These are phyloP conservation scores for Aureobasidium sp. DNA, from an alignment of 2,329 filamentous ascomycete species.

Conservation along the genomic window DNA sequence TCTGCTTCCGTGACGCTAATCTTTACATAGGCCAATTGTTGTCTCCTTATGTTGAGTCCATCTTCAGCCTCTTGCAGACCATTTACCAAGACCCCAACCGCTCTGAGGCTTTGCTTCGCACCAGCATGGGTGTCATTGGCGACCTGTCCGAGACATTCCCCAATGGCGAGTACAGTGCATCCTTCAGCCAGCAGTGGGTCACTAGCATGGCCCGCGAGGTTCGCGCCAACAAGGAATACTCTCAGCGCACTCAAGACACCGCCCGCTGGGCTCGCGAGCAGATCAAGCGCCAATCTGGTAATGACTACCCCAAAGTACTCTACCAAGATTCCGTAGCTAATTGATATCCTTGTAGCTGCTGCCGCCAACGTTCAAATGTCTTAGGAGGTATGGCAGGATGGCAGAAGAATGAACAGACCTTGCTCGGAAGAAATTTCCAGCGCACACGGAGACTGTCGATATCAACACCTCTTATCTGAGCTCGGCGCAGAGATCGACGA, in stretches of 20 bases:
- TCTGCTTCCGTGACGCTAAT: constrained; percentile 36
- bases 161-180: constrained; percentile 73
- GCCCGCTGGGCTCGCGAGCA: constrained; percentile 96
- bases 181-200: constrained; percentile 88
- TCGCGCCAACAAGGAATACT: constrained; percentile 80
- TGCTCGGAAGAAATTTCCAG: not conserved
- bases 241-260: constrained; percentile 78
- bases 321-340: not conserved
- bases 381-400: not conserved
- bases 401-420: not conserved
- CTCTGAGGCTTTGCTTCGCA: constrained; percentile 83
- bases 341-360: not conserved
- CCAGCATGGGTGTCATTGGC: constrained; percentile 96
- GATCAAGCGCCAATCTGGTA: constrained; percentile 72
- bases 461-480: not conserved
- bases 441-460: not conserved
- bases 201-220: constrained; percentile 86
- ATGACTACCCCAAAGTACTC: not conserved
- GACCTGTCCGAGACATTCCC: constrained; percentile 93
- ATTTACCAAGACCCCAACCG: constrained; percentile 79
- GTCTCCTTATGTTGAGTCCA: constrained; percentile 70
- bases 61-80: constrained; percentile 78
- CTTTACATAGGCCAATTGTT: constrained; percentile 48
- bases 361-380: constrained; percentile 14
- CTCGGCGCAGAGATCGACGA: not conserved